Base-by-base conservation (phyloP, 192 early-diverging fungal species). In the Backusella psychrophila region DNA sequence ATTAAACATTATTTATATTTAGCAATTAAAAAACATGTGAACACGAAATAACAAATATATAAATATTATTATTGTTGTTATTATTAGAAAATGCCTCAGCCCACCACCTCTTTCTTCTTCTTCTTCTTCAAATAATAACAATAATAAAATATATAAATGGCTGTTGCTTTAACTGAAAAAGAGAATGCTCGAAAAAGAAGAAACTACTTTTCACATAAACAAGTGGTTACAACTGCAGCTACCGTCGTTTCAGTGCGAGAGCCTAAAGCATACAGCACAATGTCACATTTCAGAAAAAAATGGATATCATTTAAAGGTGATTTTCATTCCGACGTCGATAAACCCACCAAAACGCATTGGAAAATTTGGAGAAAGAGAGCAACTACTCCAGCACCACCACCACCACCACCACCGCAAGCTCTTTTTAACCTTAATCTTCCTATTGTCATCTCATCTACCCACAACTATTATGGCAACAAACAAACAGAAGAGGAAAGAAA, bases 391-490 rank as follows among this genome's bases (percentile, higher is more conserved):
- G 29, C 12, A 63, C 56, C 56, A 63, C 23, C 7, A 12, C 56
- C 56, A 63, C 23, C 7, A 12, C 56, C 19, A 56, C 6, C 1
- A 56, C 53, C 12, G 8, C 56, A 59, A 3, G 56, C 56, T 29
- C 26, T 63, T 29, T 63, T 63, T 63, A 63, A 63, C 36, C 21
- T 69, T 23, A 69, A 38, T 69, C 17, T 69, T 21, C 68, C 68
- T 38, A 69, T 69, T 36, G 38, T 38, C 35, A 69, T 69, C 35
- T 69, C 68, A 69, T 41, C n/a, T 69, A 69, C 68, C 3, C 68
- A 69, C 9, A 39, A 69, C 19, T 38, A 69, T 41, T 69, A 49
- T 49, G 19, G 17, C 6, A n/a, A 21, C 34, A 69, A 36, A 38
- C 21, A 35, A 23, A 63, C 21, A 29, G 56, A 63, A 29, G 53